A percentile compares a stretch with the other conserved stretches of the same genome.
Evolutionary conservation across 2,329 filamentous ascomycete species (phyloP).

Genomic region (Mycosphaerella sp.): DNA sequence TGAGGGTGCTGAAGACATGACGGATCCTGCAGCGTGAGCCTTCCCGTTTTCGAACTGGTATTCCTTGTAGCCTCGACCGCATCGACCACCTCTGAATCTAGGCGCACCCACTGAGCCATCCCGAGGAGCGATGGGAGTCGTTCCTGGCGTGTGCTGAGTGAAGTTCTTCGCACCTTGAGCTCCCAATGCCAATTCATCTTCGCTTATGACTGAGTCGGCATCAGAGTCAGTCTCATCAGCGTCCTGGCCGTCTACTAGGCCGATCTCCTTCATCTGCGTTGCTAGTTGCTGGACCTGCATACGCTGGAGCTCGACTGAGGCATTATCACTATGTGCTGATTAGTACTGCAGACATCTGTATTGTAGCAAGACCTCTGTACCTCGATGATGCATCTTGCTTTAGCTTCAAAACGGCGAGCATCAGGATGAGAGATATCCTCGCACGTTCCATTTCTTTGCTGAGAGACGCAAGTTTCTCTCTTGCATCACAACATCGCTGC

Average conservation of each 20-base stretch:
- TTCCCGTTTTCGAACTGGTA: background rate
- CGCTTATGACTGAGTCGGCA: background rate
- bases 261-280: background rate
- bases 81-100: no score
- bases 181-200: background rate
- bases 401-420: background rate
- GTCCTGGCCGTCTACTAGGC: background rate
- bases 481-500: background rate
- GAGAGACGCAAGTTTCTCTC: background rate
- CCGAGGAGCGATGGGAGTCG: background rate
- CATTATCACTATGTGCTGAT: background rate
- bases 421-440: background rate
- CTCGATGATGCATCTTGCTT: background rate
- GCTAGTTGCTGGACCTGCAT: background rate
- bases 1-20: background rate
- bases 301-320: background rate
- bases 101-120: background rate
- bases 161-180: background rate
- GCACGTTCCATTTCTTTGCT: background rate
- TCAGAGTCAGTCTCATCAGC: background rate
- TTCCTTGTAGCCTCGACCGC: no score
- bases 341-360: background rate
- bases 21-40: background rate
- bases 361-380: background rate
- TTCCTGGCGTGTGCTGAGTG: background rate